Evolutionary conservation across 2,329 filamentous ascomycete genomes (phyloP).

Genomic region (Verticillium isaacii): DNA sequence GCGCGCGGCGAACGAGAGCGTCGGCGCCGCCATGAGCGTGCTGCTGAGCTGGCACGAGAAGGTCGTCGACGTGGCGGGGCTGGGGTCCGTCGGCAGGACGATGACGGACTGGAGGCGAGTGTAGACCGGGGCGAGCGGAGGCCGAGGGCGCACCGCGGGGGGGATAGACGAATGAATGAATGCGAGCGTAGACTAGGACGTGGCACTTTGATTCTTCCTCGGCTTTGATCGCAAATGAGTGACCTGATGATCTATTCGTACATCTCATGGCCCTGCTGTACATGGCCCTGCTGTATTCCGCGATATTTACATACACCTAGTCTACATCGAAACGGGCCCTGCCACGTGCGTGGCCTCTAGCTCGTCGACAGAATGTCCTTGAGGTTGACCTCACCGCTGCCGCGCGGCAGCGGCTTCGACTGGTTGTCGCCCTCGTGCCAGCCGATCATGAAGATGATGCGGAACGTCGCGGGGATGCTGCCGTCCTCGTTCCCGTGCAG

Average conservation of each 20-base stretch:
- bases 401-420: conserved; percentile 72
- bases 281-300: not conserved
- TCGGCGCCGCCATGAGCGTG: conserved; percentile 91
- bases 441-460: conserved; percentile 97
- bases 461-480: conserved; percentile 81
- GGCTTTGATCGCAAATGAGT: no score
- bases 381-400: conserved; percentile 81
- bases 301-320: not conserved
- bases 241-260: no score
- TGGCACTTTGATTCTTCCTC: not conserved
- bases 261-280: not conserved
- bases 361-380: conserved; percentile 68
- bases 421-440: conserved; percentile 86
- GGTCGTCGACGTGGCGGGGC: conserved; percentile 86
- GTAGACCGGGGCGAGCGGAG: conserved; percentile 35
- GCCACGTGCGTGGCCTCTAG: conserved; percentile 14
- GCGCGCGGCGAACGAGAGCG: conserved; percentile 58
- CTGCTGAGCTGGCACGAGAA: conserved; percentile 98
- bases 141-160: not conserved
- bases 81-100: conserved; percentile 85
- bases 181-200: not conserved
- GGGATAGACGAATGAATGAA: not conserved
- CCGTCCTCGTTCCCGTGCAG: conserved; percentile 80
- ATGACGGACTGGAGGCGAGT: conserved; percentile 97
- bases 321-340: not conserved